Conservation (phyloP, 441 rosid species). For the Jatropha multifida region DNA sequence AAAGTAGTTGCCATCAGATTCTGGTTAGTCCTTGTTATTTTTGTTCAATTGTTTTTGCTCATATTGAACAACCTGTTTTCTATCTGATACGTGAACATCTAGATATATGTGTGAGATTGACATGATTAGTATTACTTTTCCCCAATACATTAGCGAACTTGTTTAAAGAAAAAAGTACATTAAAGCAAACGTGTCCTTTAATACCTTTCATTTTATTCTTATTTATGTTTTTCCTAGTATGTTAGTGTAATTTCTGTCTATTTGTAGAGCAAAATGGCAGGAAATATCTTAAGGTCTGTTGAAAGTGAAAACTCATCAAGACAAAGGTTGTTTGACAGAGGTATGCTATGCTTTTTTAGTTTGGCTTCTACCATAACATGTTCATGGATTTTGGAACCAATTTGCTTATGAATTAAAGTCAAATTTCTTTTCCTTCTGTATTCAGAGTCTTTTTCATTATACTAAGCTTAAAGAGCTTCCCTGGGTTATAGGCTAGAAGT, state of each 20-base stretch:
- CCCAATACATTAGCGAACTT: background rate
- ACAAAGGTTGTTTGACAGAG: conserved; percentile 59
- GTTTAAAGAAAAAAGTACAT: background rate
- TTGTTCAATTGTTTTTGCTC: background rate
- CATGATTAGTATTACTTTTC: background rate
- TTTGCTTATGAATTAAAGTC: background rate
- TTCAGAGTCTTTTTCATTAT: background rate
- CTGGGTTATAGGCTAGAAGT: background rate
- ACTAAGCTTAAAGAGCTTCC: background rate
- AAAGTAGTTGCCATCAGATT: background rate
- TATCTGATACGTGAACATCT: background rate
- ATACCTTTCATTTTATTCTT: background rate
- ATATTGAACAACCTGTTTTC: background rate
- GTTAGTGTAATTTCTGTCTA: conserved; percentile 12
- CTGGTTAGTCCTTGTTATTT: background rate
- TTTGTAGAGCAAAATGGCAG: conserved; percentile 62
- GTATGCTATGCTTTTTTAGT: conserved; percentile 30
- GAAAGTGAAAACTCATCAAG: conserved; percentile 56
- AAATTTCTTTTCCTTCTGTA: background rate
- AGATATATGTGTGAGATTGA: background rate
- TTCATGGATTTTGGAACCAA: background rate
- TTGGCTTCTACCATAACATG: background rate
- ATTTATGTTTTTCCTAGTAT: background rate
- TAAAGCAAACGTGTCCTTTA: background rate
- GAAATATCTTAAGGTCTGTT: conserved; percentile 53